phyloP scores from a whole-genome alignment of 306 rosid species.

The Rubus idaeus region DNA sequence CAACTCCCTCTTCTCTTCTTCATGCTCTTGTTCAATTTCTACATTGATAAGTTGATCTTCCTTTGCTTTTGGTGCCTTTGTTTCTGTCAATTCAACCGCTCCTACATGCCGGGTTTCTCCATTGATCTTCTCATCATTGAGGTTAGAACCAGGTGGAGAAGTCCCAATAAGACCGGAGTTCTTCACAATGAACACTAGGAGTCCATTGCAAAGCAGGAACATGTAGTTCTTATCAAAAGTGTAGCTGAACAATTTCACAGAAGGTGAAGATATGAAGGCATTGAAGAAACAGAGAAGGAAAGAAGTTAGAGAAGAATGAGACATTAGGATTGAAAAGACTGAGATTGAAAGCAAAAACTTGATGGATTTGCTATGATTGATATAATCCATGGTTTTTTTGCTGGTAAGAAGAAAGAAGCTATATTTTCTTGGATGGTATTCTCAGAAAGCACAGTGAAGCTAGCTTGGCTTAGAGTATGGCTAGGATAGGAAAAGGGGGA shows the following conservation, averaged over 20 bases:
- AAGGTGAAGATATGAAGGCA: conserved; percentile 22
- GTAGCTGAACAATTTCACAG: conserved; percentile 32
- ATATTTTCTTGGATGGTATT: background rate
- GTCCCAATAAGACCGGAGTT: conserved; percentile 39
- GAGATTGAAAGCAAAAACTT: conserved; percentile 43
- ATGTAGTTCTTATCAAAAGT: conserved; percentile 47
- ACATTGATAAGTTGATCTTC: conserved; percentile 9
- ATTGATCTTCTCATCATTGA: background rate
- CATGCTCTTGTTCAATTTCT: conserved; percentile 13
- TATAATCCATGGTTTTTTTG: conserved; percentile 16
- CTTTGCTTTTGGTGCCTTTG: background rate
- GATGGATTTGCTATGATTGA: conserved; percentile 22
- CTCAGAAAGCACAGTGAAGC: conserved; percentile 8
- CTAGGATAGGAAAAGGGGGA: background rate
- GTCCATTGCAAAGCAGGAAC: conserved; percentile 70
- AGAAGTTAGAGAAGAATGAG: conserved; percentile 27
- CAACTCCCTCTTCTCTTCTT: background rate
- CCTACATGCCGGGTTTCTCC: background rate
- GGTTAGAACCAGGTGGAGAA: conserved; percentile 22
- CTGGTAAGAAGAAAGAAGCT: background rate
- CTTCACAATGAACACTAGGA: conserved; percentile 43
- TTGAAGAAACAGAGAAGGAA: conserved; percentile 30
- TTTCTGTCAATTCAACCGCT: background rate
- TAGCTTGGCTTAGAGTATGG: background rate
- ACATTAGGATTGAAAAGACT: conserved; percentile 28